These are phyloP conservation scores for Chaetomium fimeti DNA, from an alignment of 495 filamentous ascomycete genomes.

Conservation along the genomic window DNA sequence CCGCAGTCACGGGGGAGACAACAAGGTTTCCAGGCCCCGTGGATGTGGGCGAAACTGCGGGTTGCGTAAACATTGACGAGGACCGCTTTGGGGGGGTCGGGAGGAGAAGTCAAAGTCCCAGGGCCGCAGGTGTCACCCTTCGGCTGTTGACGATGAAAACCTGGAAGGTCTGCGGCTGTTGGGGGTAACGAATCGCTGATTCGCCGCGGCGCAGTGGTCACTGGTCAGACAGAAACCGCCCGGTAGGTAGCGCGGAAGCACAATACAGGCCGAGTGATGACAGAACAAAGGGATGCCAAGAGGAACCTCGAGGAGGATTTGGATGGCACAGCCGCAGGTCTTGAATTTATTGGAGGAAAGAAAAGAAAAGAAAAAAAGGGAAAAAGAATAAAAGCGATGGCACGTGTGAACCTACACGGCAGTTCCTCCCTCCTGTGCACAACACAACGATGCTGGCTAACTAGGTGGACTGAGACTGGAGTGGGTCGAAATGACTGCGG, in stretches of 20 bases:
- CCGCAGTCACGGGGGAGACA: constrained; percentile 45
- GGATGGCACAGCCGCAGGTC: neutral
- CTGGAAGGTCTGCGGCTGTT: neutral
- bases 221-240: neutral
- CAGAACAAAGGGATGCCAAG: neutral
- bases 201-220: neutral
- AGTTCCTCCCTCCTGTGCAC: neutral
- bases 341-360: neutral
- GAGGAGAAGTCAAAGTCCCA: constrained; percentile 3
- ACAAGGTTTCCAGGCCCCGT: constrained; percentile 41
- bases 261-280: neutral
- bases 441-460: neutral
- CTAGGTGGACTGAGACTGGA: neutral
- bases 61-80: constrained; percentile 55
- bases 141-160: constrained; percentile 6
- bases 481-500: neutral
- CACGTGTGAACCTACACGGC: neutral
- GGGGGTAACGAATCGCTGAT: constrained; percentile 3
- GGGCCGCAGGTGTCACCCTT: neutral
- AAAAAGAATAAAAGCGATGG: neutral
- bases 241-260: neutral
- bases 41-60: constrained; percentile 48
- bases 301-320: neutral
- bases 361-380: neutral
- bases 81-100: constrained; percentile 9